Conservation (phyloP, 2,329 filamentous ascomycete genomes). For the Xylariaceae sp. region DNA sequence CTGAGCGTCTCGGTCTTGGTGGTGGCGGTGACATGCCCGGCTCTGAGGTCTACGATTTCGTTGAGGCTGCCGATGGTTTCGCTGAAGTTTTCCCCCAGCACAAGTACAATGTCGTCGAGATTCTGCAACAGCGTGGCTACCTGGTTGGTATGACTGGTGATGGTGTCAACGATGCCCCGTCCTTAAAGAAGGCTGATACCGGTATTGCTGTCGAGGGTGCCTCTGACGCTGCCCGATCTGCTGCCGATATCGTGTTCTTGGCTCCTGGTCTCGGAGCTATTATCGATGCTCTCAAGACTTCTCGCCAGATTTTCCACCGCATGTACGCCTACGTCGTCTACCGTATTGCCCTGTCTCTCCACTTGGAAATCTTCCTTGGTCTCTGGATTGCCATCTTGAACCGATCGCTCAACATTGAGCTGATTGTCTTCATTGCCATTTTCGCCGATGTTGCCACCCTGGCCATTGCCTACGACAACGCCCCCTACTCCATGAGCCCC, state of each 20-base stretch:
- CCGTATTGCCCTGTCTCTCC: constrained; percentile 87
- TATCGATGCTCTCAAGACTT: constrained; percentile 89
- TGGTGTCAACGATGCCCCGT: constrained; percentile 91
- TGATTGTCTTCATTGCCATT: constrained; percentile 92
- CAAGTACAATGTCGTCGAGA: constrained; percentile 93
- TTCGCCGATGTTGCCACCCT: constrained; percentile 91
- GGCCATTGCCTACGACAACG: constrained; percentile 91
- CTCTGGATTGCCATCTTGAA: constrained; percentile 90
- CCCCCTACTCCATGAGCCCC: constrained; percentile 78
- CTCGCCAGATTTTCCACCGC: constrained; percentile 91
- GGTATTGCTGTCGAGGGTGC: constrained; percentile 93
- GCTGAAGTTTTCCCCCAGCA: constrained; percentile 93
- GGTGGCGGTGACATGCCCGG: constrained; percentile 90
- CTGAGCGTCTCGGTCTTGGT: constrained; percentile 85
- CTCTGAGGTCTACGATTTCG: constrained; percentile 92
- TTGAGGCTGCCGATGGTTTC: constrained; percentile 92
- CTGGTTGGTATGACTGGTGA: constrained; percentile 96
- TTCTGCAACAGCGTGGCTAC: constrained; percentile 89
- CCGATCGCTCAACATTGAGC: constrained; percentile 76
- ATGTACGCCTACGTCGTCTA: constrained; percentile 97
- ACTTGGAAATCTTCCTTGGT: constrained; percentile 87
- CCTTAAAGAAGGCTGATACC: constrained; percentile 92
- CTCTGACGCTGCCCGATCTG: constrained; percentile 85
- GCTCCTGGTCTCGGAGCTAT: constrained; percentile 88
- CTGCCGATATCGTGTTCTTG: constrained; percentile 91